Evolutionary conservation across 192 early-diverging fungal genomes (phyloP), one percentile per base, ranked within the genome.

Genomic region (Neocallimastix lanati): DNA sequence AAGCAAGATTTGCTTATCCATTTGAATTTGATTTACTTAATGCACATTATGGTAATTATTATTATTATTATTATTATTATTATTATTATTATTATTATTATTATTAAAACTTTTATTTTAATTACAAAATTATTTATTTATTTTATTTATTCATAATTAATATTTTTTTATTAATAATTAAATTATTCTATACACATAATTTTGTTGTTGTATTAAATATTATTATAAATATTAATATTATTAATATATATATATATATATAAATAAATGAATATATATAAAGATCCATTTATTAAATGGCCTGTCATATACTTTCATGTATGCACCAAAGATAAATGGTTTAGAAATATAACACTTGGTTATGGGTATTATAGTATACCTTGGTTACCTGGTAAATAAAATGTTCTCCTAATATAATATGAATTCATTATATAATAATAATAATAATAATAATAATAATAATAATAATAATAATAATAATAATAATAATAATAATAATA

Each of bases 321-420:
- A 11, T 77, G 79, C 79, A 80, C 82, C n/a, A 81, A 83, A 29
- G 86, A 87, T 78, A 76, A 36, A 28, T 87, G 86, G 86, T 82
- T 82, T 36, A 21, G 86, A 29, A 80, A 83, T 77, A 12, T 78
- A 15, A 80, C 84, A 14, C 58, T 81, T 14, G 86, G 86, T 28
- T 87, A 87, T 77, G 85, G 84, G 21, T 84, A 80, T 77, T 29
- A 82, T 12, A 78, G 82, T 29, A 58, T 87, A 12, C 86, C 86
- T 14, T 58, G 58, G 77, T 29, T 29, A 29, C 78, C 83, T 27
- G 86, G 86, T 37, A 37, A 37, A 37, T 37, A 37, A 37, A 35
- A 35, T 35, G 12, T 12, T 35, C 12, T 35, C 12, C 12, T 35
- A 7, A 35, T 35, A 35, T 35, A 35, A 7, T 35, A 35, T 35